These are phyloP conservation scores for Capsicum pubescens DNA, from an alignment of 257 asterid species.

Conservation along the genomic window DNA sequence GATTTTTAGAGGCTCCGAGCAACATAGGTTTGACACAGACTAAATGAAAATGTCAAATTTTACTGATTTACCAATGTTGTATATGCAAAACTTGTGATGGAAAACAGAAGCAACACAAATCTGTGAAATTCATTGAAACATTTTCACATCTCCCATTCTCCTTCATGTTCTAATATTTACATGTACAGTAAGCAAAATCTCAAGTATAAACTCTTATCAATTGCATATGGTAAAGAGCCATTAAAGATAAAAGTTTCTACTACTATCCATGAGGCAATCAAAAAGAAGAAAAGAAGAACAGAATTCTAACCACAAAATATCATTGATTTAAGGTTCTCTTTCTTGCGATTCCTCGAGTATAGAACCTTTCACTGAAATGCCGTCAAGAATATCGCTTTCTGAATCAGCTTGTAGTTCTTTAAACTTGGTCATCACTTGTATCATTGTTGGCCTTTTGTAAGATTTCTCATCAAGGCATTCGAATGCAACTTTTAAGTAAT, in stretches of 20 bases:
- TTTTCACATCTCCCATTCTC: background rate
- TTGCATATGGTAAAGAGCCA: background rate
- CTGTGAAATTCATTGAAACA: background rate
- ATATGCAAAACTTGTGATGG: background rate
- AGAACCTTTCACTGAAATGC: constrained; percentile 68
- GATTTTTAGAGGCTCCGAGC: background rate
- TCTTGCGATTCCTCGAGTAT: constrained; percentile 80
- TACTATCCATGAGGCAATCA: constrained; percentile 23
- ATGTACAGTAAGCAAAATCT: constrained; percentile 22
- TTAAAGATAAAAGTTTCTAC: constrained; percentile 14
- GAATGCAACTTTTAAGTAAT: constrained; percentile 74
- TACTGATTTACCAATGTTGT: background rate
- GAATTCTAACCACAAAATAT: constrained; percentile 15
- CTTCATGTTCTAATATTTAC: constrained; percentile 20
- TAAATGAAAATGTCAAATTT: background rate
- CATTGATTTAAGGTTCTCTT: constrained; percentile 46
- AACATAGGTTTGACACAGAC: background rate
- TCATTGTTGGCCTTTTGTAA: constrained; percentile 84
- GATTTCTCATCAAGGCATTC: constrained; percentile 90
- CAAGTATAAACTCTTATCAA: constrained; percentile 17
- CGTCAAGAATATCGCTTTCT: constrained; percentile 82
- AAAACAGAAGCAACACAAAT: background rate
- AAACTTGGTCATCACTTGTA: constrained; percentile 94
- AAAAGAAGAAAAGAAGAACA: background rate
- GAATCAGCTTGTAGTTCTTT: constrained; percentile 77